Percentiles rank a stretch among this genome's conserved stretches.
These are phyloP conservation scores for Hemisphaericaspora subhashii DNA, from an alignment of 1,139 yeast species.

Conservation along the genomic window DNA sequence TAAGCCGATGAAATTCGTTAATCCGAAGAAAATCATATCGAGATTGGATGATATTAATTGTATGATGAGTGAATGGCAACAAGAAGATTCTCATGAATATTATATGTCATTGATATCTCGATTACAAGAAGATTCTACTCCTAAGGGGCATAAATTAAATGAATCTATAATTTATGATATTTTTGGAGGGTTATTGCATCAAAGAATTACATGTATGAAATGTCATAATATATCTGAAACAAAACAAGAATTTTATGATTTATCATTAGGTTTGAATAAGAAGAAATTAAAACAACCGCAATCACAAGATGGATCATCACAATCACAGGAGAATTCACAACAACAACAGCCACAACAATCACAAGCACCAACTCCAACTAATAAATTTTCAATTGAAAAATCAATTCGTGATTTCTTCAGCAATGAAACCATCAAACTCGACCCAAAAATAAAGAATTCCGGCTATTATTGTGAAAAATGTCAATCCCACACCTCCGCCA, in stretches of 20 bases:
- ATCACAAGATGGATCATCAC: constrained; percentile 1
- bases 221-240: constrained; percentile 86
- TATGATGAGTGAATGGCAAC: constrained; percentile 97
- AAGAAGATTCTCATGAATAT: constrained; percentile 97
- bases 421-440: constrained; percentile 71
- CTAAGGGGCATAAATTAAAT: constrained; percentile 79
- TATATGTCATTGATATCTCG: constrained; percentile 87
- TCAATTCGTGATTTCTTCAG: constrained; percentile 80
- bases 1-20: constrained; percentile 41
- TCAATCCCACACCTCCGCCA: constrained; percentile 71
- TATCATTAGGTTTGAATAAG: constrained; percentile 70
- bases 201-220: constrained; percentile 75
- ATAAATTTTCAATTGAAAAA: constrained; percentile 60
- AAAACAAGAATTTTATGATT: constrained; percentile 90
- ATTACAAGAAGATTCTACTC: constrained; percentile 89
- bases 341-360: constrained; percentile 1
- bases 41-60: constrained; percentile 85
- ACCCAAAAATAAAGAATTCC: constrained; percentile 54
- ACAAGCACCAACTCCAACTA: constrained; percentile 9
- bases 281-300: constrained; percentile 21
- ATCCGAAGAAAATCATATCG: constrained; percentile 73
- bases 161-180: constrained; percentile 85
- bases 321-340: not conserved
- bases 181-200: constrained; percentile 88
- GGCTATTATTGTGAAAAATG: constrained; percentile 91